Evolutionary conservation across 257 asterid genomes (phyloP).

Genomic region (Parsonsia alboflavescens): DNA sequence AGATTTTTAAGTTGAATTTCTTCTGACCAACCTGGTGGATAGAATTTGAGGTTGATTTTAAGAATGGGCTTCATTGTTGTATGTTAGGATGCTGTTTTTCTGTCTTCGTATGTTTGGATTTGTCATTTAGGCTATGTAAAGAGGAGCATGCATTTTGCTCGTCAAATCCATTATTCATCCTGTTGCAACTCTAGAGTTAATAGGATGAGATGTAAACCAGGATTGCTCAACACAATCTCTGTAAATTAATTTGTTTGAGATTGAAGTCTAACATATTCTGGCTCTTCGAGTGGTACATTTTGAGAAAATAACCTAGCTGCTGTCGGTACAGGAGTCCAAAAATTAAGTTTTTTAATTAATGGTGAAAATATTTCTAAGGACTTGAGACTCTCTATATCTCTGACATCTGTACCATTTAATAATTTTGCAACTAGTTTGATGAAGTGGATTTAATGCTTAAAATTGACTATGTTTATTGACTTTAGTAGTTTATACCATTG

Average conservation of each 20-base stretch:
- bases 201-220: not conserved
- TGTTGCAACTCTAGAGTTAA: not conserved
- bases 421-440: slow-evolving; percentile 6
- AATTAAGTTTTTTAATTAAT: not conserved
- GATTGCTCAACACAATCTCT: not conserved
- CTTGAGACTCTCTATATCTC: not conserved
- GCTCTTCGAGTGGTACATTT: not conserved
- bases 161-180: not conserved
- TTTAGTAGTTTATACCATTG: slow-evolving; percentile 1
- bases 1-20: not conserved
- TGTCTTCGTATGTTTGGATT: not conserved
- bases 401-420: not conserved
- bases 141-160: not conserved
- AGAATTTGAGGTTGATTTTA: not conserved
- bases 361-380: not conserved
- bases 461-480: not conserved
- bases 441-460: not conserved
- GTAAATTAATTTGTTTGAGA: not conserved
- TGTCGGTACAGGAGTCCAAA: not conserved
- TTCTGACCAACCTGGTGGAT: not conserved
- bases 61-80: not conserved
- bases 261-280: not conserved
- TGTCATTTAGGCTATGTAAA: not conserved
- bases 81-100: not conserved
- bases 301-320: not conserved